Evolutionary conservation across 164 flowering plant genomes (phyloP), one percentile per base, ranked within the genome.

Genomic region (Kingdonia uniflora): DNA sequence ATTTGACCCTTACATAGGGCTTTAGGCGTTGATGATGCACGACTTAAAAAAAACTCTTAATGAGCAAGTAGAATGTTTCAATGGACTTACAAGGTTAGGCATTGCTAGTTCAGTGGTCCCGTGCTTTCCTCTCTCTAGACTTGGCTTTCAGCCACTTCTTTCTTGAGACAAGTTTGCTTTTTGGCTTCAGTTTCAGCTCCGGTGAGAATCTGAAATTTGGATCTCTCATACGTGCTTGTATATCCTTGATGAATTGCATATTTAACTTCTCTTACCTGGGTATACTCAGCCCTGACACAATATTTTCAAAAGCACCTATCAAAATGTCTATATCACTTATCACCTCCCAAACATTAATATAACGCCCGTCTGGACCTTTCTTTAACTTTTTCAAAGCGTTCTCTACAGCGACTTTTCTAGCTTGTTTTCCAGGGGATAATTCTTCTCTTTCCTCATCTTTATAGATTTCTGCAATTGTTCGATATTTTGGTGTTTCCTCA

Each of bases 301-400:
- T 76, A 62, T 83, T 89, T 51, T 94, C 97, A 64, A 94, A 94
- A 33, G 99, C 97, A 57, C 97, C 99, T 25, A 94, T 71, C 11
- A 94, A 69, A 57, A 86, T 83, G 64, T 94, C 99, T 42, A 81
- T 46, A 59, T 94, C 99, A 65, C 79, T 84, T 82, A 83, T 83
- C 16, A 89, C 92, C 70, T 94, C 99, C 95, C 95, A 88, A 26
- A 88, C 99, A 64, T 92, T 92, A 0, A 59, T 80, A 51, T 88
- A 92, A 1, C 99, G 77, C 52, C 97, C 99, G 71, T 92, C 99
- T 6, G 99, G 91, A 54, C 99, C 99, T 59, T 88, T 88, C 69
- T 88, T 92, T 67, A 92, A 60, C 65, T 92, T 92, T 54, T 84
- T 88, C 55, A 92, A 73, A 11, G 99, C 95, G 70, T 86, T 86